Evolutionary conservation across 2,329 filamentous ascomycete genomes (phyloP), one percentile per base, ranked within the genome.

Genomic region (Aspergillus sergii): DNA sequence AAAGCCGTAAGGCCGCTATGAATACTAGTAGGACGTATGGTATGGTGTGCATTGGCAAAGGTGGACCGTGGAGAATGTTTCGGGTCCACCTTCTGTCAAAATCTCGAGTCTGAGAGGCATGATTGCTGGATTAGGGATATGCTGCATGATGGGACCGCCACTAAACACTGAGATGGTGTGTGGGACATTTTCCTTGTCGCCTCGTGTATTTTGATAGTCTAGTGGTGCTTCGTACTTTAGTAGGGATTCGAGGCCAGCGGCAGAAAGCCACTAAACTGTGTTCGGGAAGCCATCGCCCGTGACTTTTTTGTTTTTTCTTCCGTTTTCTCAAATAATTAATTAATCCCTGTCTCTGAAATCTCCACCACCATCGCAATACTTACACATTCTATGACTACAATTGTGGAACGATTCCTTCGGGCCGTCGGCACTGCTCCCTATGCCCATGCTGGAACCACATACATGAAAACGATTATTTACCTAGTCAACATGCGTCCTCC

Each of bases 41-140:
- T 10, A 48, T 32, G 56, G 43, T 58, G 32, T 21, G 11, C 56
- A 48, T 34, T 46, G 56, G 41, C 28, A 28, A 34, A 28, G 34
- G 56, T 50, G 56, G 56, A 48, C n/a, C 45, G 16, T 16, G 54
- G 54, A 26, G 55, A 57, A 48, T 16, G 21, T 48, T 45, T 11
- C 11, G 45, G 43, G 43, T 48, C 43, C 55, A 45, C 56, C 30
- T 36, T 23, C n/a, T 23, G n/a, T 21, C 51, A 55, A 26, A 39
- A 14, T 26, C 26, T 26, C 30, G 14, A 16, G 19, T 6, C 21
- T 26, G 23, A 39, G 51, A 39, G 32, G 51, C 10, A 39, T 14
- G 4, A 23, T 11, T 46, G 39, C 51, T 55, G 21, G 14, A 28
- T 23, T 39, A 23, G 51, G 32, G 12, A 26, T 39, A 26, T 16